Evolutionary conservation across 2,329 filamentous ascomycete genomes (phyloP), one percentile per base, ranked within the genome.

Genomic region (Fonsecaea monophora): DNA sequence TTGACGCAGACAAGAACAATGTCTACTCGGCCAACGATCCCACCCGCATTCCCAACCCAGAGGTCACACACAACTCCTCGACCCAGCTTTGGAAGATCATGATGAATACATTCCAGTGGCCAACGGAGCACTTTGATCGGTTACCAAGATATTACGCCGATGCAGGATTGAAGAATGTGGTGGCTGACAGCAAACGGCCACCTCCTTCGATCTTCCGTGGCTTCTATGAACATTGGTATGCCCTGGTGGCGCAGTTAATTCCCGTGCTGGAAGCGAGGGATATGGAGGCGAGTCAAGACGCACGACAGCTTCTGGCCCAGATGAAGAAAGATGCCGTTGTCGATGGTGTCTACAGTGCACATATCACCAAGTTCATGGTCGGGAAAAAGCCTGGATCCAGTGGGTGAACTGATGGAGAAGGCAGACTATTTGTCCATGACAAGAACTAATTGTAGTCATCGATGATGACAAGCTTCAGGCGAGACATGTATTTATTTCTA

Each of bases 1-100:
- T 53, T 42, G 50, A 61, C 8, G 63, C 63, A 21, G 63, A 65
- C 25, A 65, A 64, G 66, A 74, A 53, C 70, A 54, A 73, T 65
- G 45, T 65, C 56, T 55, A 65, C 42, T 57, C 57, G 12, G 50
- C 50, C 3, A 60, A 61, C 40, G 38, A 61, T 21, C 57, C 57
- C 5, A 38, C 18, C 8, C 56, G 25, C 37, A 25, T 64, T 4
- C 62, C 62, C 25, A 32, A 60, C 21, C 62, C 62, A 21, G 53
- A 54, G 35, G 18, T 59, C n/a, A 59, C 62, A 10, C 62, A 64
- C 55, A 64, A 60, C 25, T 54, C 62, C 1, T 64, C 62, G 30
- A 64, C 62, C 12, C 53, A 59, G 25, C 10, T 64, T 8, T 64
- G 62, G 55, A 56, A 64, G 55, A 40, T 64, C 25, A 64, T 64